Evolutionary conservation across 768 basidiomycete genomes (phyloP).

Genomic region (Thelephora ganbajun): DNA sequence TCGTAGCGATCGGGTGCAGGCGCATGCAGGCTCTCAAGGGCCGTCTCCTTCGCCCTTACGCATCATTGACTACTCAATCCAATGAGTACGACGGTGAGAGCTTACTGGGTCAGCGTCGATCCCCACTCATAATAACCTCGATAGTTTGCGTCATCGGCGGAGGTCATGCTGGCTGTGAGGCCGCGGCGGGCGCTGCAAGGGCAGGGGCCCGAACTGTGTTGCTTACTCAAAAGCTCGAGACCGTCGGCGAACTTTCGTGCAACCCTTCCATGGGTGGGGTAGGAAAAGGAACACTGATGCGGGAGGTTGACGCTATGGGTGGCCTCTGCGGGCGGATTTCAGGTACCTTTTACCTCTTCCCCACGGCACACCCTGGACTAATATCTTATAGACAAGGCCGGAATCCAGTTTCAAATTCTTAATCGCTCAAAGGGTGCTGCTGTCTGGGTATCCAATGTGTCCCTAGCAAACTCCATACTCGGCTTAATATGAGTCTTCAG

Average conservation of each 20-base stretch:
- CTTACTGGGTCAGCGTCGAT: not conserved
- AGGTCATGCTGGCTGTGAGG: conserved; percentile 89
- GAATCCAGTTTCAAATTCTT: conserved; percentile 78
- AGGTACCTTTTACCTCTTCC: conserved; percentile 29
- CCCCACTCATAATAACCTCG: not conserved
- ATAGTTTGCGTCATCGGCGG: conserved; percentile 79
- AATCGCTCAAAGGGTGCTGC: conserved; percentile 81
- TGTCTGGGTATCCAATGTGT: conserved; percentile 53
- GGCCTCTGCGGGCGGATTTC: conserved; percentile 76
- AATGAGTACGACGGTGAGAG: conserved; percentile 11
- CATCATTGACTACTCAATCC: conserved; percentile 3
- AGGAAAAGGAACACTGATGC: conserved; percentile 84
- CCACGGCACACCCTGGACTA: not conserved
- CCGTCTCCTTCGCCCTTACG: not conserved
- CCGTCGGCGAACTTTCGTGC: conserved; percentile 76
- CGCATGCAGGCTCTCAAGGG: no score
- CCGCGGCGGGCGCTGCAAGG: conserved; percentile 75
- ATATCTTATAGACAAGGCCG: conserved; percentile 53
- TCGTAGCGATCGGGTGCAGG: no score
- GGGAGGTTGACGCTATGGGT: conserved; percentile 84
- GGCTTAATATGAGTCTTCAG: conserved; percentile 22
- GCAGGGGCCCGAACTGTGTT: conserved; percentile 71
- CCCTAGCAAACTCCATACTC: not conserved
- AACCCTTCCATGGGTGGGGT: conserved; percentile 90
- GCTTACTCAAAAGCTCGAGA: conserved; percentile 70